Evolutionary conservation across 306 rosid species (phyloP), one percentile per base, ranked within the genome.

Genomic region (Canavalia gladiata): DNA sequence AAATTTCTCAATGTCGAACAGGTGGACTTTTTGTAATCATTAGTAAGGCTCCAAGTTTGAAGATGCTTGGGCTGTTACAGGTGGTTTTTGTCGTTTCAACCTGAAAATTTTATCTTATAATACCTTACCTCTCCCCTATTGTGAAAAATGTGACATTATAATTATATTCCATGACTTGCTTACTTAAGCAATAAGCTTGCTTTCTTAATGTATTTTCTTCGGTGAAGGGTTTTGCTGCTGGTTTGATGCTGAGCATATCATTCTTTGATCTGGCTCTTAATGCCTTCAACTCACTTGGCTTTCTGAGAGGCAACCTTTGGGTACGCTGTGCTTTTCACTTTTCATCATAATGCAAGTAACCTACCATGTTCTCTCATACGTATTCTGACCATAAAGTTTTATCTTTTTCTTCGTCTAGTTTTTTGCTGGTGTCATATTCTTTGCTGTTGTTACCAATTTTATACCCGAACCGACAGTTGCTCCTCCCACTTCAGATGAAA

Each of bases 211-310:
- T 56, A 4, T n/a, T 69, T 77, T 10, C 5, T 68, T 81, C 18
- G 39, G 25, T 77, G 76, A 87, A 93, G 99, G 98, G 97, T 65
- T 96, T 96, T 89, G 98, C 97, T 62, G 98, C 99, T 65, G 99
- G 99, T 83, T 87, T 96, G 63, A 92, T 96, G 99, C 79, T 96
- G 68, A 96, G 99, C 81, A 92, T 92, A 68, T 96, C 99, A 43
- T 94, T 96, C 89, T 91, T 96, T 45, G 99, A 96, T 88, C 88
- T 96, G 75, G 97, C 97, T 84, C 99, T 94, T 81, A 96, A 94
- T 71, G 98, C 99, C 68, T 79, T 94, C 18, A 94, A 96, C 77
- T 87, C 99, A 46, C 90, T 96, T 60, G 99, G 99, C 58, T 96
- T 93, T 89, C 83, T 96, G 33, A 92, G 88, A 87, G 98, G 87